phyloP scores from a whole-genome alignment of 1,284 basidiomycete species.

The Ustilago vetiveriae region DNA sequence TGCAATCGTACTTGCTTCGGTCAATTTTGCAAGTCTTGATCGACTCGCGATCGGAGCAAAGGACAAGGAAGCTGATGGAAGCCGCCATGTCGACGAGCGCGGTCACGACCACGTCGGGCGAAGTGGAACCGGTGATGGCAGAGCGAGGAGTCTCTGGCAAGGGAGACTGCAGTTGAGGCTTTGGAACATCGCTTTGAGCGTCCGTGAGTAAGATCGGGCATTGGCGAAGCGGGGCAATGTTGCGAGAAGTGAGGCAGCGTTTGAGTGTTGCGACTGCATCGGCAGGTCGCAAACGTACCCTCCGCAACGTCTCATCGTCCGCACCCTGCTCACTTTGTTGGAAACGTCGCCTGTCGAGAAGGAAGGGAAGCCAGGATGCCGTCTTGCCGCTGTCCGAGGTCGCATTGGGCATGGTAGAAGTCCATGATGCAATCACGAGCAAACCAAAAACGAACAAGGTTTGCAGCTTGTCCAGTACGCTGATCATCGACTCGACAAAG shows the following conservation, averaged over 20 bases:
- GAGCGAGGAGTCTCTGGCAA: constrained; percentile 1
- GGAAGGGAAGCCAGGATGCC: constrained; percentile 12
- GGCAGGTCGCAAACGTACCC: constrained; percentile 14
- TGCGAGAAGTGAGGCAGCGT: constrained; percentile 18
- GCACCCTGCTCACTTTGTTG: not conserved
- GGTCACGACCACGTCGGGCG: constrained; percentile 12
- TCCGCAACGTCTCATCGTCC: constrained; percentile 10
- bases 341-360: constrained; percentile 1
- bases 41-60: constrained; percentile 7
- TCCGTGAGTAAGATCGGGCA: constrained; percentile 10
- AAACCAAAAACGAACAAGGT: constrained; percentile 28
- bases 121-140: not conserved
- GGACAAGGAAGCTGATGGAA: constrained; percentile 21
- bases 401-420: constrained; percentile 4
- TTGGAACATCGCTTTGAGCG: not conserved
- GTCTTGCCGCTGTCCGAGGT: not conserved
- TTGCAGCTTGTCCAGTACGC: constrained; percentile 27
- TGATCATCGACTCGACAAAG: constrained; percentile 13
- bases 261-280: constrained; percentile 23
- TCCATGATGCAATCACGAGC: constrained; percentile 31
- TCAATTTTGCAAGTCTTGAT: constrained; percentile 31
- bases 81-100: constrained; percentile 19
- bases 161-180: not conserved
- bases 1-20: constrained; percentile 13
- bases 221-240: constrained; percentile 14